These are phyloP conservation scores for Coprinellus aureogranulatus DNA, from an alignment of 768 basidiomycete species.

Conservation along the genomic window DNA sequence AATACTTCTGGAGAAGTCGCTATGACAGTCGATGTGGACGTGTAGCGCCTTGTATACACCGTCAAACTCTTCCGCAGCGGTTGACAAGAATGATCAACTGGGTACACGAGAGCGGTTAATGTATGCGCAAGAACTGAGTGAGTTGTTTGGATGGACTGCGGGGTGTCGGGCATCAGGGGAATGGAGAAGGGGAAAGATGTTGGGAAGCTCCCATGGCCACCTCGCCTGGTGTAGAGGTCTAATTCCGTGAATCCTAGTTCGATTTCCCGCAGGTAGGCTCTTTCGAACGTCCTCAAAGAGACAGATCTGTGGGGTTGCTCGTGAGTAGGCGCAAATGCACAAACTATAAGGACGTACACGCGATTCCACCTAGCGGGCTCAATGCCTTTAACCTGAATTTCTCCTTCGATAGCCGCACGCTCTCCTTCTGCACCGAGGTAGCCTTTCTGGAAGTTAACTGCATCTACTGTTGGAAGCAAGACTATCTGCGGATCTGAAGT, in stretches of 20 bases:
- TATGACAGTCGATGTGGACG: slow-evolving; percentile 58
- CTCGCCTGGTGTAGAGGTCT: slow-evolving; percentile 49
- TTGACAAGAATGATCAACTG: slow-evolving; percentile 36
- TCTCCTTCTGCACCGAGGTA: slow-evolving; percentile 83
- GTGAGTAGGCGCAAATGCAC: neutral
- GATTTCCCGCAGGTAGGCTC: slow-evolving; percentile 56
- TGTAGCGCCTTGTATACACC: slow-evolving; percentile 75
- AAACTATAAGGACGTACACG: slow-evolving; percentile 54
- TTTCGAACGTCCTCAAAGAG: slow-evolving; percentile 65
- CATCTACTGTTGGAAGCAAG: slow-evolving; percentile 67
- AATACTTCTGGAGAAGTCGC: slow-evolving; percentile 59
- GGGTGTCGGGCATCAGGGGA: slow-evolving; percentile 74
- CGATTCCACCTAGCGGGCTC: slow-evolving; percentile 57
- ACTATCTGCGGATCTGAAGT: slow-evolving; percentile 57
- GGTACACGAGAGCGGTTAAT: slow-evolving; percentile 65
- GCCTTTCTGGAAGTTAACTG: slow-evolving; percentile 81
- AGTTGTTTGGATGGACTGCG: slow-evolving; percentile 77
- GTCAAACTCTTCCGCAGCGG: slow-evolving; percentile 53
- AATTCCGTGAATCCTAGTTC: slow-evolving; percentile 62
- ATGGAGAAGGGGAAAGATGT: slow-evolving; percentile 78
- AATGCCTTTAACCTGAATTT: slow-evolving; percentile 78
- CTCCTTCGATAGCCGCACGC: slow-evolving; percentile 80
- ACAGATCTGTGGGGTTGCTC: slow-evolving; percentile 48
- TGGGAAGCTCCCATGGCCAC: slow-evolving; percentile 42
- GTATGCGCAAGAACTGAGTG: slow-evolving; percentile 71